A percentile compares a stretch with the other conserved stretches of the same genome.
phyloP scores from a whole-genome alignment of 2,329 filamentous ascomycete species.

The Hypoxylon sp. region DNA sequence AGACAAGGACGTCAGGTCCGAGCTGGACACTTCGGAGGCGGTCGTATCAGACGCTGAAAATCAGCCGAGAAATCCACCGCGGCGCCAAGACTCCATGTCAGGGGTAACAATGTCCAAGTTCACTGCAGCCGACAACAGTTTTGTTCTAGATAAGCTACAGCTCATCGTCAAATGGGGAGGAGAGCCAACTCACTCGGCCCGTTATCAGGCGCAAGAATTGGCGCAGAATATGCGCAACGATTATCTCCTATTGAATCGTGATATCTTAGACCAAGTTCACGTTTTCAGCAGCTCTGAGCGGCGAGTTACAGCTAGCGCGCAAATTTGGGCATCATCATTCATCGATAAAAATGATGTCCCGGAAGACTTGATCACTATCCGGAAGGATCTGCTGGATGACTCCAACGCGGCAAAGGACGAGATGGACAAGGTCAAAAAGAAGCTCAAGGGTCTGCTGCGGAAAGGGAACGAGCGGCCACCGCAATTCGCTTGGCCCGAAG shows the following conservation, averaged over 20 bases:
- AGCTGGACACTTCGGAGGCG: slow-evolving; percentile 30
- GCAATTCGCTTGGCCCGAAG: slow-evolving; percentile 97
- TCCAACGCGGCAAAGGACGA: slow-evolving; percentile 98
- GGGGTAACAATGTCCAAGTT: slow-evolving; percentile 93
- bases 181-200: slow-evolving; percentile 94
- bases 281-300: slow-evolving; percentile 97
- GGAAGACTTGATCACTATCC: slow-evolving; percentile 85
- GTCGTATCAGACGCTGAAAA: slow-evolving; percentile 38
- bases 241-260: slow-evolving; percentile 88
- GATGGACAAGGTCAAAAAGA: slow-evolving; percentile 99
- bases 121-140: slow-evolving; percentile 89
- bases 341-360: slow-evolving; percentile 85
- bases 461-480: slow-evolving; percentile 93
- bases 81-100: slow-evolving; percentile 83
- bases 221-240: slow-evolving; percentile 97
- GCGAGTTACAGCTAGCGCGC: slow-evolving; percentile 92
- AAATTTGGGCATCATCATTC: slow-evolving; percentile 94
- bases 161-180: slow-evolving; percentile 99
- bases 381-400: slow-evolving; percentile 95
- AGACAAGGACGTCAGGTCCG: slow-evolving; percentile 18
- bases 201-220: slow-evolving; percentile 94
- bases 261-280: slow-evolving; percentile 89
- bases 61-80: slow-evolving; percentile 57
- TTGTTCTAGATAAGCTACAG: slow-evolving; percentile 94
- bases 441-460: slow-evolving; percentile 89